Base-by-base conservation (phyloP, 768 basidiomycete species). In the Suillus sp. region DNA sequence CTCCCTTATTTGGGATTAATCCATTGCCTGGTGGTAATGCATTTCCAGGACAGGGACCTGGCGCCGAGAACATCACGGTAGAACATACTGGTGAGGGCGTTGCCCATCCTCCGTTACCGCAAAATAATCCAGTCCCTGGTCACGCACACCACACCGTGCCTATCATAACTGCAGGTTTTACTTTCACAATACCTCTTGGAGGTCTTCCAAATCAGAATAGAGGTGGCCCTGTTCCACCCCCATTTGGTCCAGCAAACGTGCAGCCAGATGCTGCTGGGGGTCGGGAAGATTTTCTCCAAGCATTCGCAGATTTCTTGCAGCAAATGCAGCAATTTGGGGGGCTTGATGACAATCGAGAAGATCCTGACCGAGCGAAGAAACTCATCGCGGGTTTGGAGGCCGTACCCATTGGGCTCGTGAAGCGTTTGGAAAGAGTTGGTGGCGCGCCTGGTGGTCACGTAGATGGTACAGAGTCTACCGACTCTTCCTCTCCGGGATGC, bases 351-450 rank as follows among this genome's bases (percentile, higher is more conserved):
- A 72, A 78, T 66, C 75, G 77, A 32, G 90, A 91, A 64, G 87
- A 90, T 66, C 88, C 88, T 0, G 87, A 85, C 63, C 80, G 89
- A 34, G 91, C 90, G 1, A 84, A 82, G 72, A 80, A 77, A 63
- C 79, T 93, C 13, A 74, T 92, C 2, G 80, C 78, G 37, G 90
- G 85, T 1, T 73, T 93, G 4, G 89, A 91, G 55, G 81, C 79
- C 42, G 89, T 93, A 6, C 86, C 89, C 0, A 69, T 79, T 2
- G 91, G 91, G 6, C 75, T 93, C 7, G 83, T 92, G 16, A 79
- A 84, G 69, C 78, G 91, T 43, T 74, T 92, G 62, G 86, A 90
- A 69, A 80, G 84, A 59, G 70, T 81, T 5, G 77, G 77, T 1
- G 77, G 78, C 20, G 75, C 77, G 14, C 75, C 72, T 0, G 78